Evolutionary conservation across 441 rosid species (phyloP).

Genomic region (Erodium texanum): DNA sequence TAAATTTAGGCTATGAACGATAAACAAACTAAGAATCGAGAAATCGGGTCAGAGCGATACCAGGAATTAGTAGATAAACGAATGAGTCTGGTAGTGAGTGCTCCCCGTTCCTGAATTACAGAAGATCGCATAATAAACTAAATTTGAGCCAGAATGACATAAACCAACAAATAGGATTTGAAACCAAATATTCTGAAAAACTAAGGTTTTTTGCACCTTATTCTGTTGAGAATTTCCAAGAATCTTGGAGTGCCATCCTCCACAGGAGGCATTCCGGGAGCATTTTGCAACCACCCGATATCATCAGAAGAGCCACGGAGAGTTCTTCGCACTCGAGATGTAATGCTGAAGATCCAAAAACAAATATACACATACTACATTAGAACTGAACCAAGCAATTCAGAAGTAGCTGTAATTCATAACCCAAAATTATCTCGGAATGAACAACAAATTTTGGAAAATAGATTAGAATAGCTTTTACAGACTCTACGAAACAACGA

Average conservation of each 20-base stretch:
- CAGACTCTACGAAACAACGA: slow-evolving; percentile 6
- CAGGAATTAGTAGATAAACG: slow-evolving; percentile 90
- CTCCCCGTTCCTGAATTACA: slow-evolving; percentile 68
- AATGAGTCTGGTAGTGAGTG: slow-evolving; percentile 72
- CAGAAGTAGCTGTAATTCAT: not conserved
- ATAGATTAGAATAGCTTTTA: not conserved
- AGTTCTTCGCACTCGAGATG: slow-evolving; percentile 77
- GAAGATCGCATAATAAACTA: not conserved
- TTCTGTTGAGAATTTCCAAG: slow-evolving; percentile 56
- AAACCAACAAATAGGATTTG: not conserved
- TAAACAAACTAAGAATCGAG: not conserved
- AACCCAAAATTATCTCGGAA: not conserved
- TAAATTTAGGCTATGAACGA: not conserved
- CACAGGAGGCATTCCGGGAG: slow-evolving; percentile 67
- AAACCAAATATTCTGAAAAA: slow-evolving; percentile 6
- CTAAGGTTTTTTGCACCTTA: slow-evolving; percentile 44
- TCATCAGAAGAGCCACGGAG: slow-evolving; percentile 92
- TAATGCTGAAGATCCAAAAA: slow-evolving; percentile 39
- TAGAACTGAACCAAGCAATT: not conserved
- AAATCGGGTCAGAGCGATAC: slow-evolving; percentile 28
- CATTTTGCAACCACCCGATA: slow-evolving; percentile 81
- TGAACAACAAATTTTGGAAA: not conserved
- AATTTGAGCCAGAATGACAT: not conserved
- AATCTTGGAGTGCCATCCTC: slow-evolving; percentile 82
- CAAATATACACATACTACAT: not conserved